phyloP scores from a whole-genome alignment of 75 land plant genomes.

The Isoetes taiwanensis region DNA sequence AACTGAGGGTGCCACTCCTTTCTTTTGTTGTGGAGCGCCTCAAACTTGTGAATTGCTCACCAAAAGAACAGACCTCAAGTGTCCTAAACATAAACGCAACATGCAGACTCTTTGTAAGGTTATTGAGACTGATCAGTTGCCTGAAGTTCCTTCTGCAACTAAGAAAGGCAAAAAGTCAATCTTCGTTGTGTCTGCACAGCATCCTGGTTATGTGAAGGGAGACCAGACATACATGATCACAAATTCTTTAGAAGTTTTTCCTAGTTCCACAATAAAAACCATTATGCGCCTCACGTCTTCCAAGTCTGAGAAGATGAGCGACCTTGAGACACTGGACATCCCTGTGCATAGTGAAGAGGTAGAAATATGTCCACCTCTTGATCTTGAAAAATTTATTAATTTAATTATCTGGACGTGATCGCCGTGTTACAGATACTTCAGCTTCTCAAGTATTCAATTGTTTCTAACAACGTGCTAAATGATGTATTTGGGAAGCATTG shows the following conservation, averaged over 20 bases:
- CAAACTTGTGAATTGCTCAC: constrained; percentile 9
- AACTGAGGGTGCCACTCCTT: background rate
- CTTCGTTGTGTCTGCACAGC: background rate
- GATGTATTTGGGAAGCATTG: no score
- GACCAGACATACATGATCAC: constrained; percentile 12
- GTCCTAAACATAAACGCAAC: constrained; percentile 18
- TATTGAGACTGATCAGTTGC: background rate
- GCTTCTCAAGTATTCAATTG: no score
- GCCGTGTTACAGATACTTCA: no score
- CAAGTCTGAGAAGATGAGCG: constrained; percentile 13
- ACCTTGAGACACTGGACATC: constrained; percentile 19
- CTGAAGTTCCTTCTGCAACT: background rate
- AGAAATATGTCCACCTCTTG: no score
- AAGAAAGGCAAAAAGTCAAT: background rate
- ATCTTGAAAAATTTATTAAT: no score
- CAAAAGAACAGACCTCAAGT: background rate
- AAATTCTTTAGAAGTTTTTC: constrained; percentile 13
- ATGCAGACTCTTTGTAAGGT: constrained; percentile 11
- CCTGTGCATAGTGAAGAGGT: constrained; percentile 13
- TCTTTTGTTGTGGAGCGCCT: constrained; percentile 6
- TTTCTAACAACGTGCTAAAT: no score
- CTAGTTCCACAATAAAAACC: constrained; percentile 11
- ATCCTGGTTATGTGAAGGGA: constrained; percentile 12
- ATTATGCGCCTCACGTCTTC: constrained; percentile 3
- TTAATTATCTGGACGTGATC: no score